Evolutionary conservation across 768 basidiomycete species (phyloP), one percentile per base, ranked within the genome.

Genomic region (Pisolithus sp.): DNA sequence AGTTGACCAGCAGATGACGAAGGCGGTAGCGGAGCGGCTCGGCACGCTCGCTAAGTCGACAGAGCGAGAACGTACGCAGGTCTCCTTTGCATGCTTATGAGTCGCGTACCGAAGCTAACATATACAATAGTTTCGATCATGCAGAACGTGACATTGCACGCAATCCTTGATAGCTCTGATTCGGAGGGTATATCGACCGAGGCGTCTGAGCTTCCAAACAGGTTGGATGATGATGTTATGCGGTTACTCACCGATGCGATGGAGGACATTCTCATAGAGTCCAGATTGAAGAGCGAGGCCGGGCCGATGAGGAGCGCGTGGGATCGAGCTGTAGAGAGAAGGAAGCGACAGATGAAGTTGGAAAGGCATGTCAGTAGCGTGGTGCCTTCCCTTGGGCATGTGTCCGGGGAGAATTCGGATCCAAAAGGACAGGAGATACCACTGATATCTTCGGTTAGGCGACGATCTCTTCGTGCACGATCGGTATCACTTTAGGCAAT

Each of bases 261-360:
- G 74, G 78, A 83, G 63, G 72, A 80, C 38, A 72, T 87, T 59
- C 67, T 86, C 44, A 74, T 89, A 3, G 87, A 88, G 67, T 71
- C 71, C 30, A 79, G 76, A 58, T 66, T 89, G 38, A 79, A 75
- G 66, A 73, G 70, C 48, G 77, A 78, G 38, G 67, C 61, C 1
- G 83, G 80, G 13, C 83, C 82, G n/a, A 69, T 86, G 49, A 68
- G 68, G 59, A 76, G 65, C 36, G 76, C 73, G 9, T 83, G 81
- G 79, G 73, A 80, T 49, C 67, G 57, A 1, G 77, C 76, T 0
- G 57, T 79, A 21, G 39, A 51, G 40, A 51, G 58, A 46, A 57
- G n/a, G 45, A n/a, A 26, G 17, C 15, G n/a, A 13, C 39, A 18
- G 39, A 38, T 31, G 41, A 44, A 23, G 24, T 13, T 12, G 23